A percentile compares a stretch with the other conserved stretches of the same genome.
Conservation (phyloP, 352 stramenopile genomes). For the Thalassiosira pacifica region DNA sequence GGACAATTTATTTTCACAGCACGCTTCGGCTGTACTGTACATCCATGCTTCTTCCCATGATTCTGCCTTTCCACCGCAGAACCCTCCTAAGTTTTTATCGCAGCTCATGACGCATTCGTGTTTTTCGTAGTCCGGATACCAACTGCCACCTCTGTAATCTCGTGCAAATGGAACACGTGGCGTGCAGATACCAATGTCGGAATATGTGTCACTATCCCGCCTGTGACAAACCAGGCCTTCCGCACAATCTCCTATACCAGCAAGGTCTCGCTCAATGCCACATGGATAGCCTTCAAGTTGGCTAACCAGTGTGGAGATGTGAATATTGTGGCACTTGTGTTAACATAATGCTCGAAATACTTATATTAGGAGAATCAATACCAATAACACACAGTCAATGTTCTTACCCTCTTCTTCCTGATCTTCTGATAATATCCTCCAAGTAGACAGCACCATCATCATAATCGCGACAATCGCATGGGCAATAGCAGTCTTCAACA, state of each 20-base stretch:
- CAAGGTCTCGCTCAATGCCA: background rate
- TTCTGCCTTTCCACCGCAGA: background rate
- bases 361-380: background rate
- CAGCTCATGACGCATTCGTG: background rate
- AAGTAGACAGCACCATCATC: background rate
- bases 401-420: slow-evolving; percentile 7
- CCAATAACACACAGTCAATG: background rate
- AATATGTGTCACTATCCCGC: background rate
- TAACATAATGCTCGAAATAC: background rate
- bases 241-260: background rate
- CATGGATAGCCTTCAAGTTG: slow-evolving; percentile 6
- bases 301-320: background rate
- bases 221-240: background rate
- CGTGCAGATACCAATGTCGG: background rate
- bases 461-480: background rate
- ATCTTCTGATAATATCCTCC: background rate
- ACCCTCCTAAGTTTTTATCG: background rate
- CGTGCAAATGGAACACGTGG: background rate
- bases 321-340: background rate
- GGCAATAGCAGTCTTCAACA: background rate
- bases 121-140: background rate
- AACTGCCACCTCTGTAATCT: background rate
- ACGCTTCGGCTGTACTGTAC: background rate
- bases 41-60: background rate
- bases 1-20: slow-evolving; percentile 6